Evolutionary conservation across 2,329 filamentous ascomycete species (phyloP).

Genomic region (Trichophyton equinum): DNA sequence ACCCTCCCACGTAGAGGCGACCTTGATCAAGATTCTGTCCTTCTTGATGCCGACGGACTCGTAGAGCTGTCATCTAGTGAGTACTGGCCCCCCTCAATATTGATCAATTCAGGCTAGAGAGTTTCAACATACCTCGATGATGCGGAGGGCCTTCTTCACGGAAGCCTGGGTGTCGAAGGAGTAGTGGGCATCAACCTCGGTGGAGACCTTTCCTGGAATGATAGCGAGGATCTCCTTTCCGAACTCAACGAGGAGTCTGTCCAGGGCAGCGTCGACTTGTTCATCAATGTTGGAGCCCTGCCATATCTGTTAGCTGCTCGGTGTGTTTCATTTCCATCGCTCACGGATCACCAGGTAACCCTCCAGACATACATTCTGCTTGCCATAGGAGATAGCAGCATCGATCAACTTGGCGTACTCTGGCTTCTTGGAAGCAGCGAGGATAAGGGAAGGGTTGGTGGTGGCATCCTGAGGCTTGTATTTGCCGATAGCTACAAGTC

Average conservation of each 20-base stretch:
- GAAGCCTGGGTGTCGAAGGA: slow-evolving; percentile 91
- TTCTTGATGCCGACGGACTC: slow-evolving; percentile 81
- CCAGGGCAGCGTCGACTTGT: slow-evolving; percentile 80
- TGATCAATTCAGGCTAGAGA: not conserved
- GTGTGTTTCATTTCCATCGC: not conserved
- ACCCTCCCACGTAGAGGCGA: slow-evolving; percentile 98
- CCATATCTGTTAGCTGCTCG: not conserved
- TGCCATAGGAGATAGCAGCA: slow-evolving; percentile 70
- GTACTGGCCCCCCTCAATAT: not conserved
- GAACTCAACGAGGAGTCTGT: slow-evolving; percentile 93
- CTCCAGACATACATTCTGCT: slow-evolving; percentile 48
- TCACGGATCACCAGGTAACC: not conserved
- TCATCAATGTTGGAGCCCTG: slow-evolving; percentile 54
- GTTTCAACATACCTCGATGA: slow-evolving; percentile 64
- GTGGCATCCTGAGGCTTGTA: slow-evolving; percentile 99
- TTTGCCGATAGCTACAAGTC: slow-evolving; percentile 73
- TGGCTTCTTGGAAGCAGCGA: slow-evolving; percentile 94
- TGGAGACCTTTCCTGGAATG: slow-evolving; percentile 96
- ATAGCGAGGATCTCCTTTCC: slow-evolving; percentile 95
- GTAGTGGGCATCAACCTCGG: slow-evolving; percentile 90
- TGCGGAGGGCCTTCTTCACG: slow-evolving; percentile 88
- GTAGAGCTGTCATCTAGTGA: slow-evolving; percentile 57
- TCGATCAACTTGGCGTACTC: slow-evolving; percentile 93
- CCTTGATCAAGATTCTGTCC: slow-evolving; percentile 94
- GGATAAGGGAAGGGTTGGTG: slow-evolving; percentile 97